Evolutionary conservation across 768 basidiomycete species (phyloP).

Genomic region (Amanita phalloides): DNA sequence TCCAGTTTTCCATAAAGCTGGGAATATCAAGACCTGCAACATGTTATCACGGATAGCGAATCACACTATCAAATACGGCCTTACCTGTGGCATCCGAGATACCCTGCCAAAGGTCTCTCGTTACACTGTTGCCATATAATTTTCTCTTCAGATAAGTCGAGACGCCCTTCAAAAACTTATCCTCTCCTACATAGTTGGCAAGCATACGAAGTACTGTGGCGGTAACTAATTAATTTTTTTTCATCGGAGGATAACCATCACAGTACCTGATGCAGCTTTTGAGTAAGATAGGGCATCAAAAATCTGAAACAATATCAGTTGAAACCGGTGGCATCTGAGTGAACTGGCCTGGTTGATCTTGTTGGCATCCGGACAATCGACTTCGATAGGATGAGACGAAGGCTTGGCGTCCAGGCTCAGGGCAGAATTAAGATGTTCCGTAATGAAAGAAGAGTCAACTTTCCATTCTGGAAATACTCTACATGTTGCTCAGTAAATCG

Average conservation of each 20-base stretch:
- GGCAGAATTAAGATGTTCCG: slow-evolving; percentile 65
- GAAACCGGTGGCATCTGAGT: not conserved
- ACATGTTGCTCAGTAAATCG: slow-evolving; percentile 5
- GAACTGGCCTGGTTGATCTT: slow-evolving; percentile 59
- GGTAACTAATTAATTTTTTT: not conserved
- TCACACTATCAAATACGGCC: not conserved
- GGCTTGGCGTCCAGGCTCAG: slow-evolving; percentile 74
- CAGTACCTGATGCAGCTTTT: slow-evolving; percentile 66
- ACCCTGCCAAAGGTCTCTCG: slow-evolving; percentile 81
- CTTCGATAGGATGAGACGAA: slow-evolving; percentile 90
- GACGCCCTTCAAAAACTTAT: slow-evolving; percentile 78
- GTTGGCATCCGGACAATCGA: slow-evolving; percentile 79
- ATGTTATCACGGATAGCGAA: not conserved
- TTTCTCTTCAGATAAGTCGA: slow-evolving; percentile 88
- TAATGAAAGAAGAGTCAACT: slow-evolving; percentile 72
- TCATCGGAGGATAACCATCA: not conserved
- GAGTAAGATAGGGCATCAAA: slow-evolving; percentile 85
- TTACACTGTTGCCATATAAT: slow-evolving; percentile 76
- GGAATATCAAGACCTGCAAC: slow-evolving; percentile 52
- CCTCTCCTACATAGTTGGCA: slow-evolving; percentile 79
- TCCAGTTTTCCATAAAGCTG: slow-evolving; percentile 87
- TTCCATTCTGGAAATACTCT: slow-evolving; percentile 84
- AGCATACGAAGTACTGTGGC: slow-evolving; percentile 84
- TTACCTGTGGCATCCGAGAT: slow-evolving; percentile 62
- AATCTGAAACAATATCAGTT: slow-evolving; percentile 37